These are phyloP conservation scores for Candida nitratophila DNA, from an alignment of 805 yeast species.

Conservation along the genomic window DNA sequence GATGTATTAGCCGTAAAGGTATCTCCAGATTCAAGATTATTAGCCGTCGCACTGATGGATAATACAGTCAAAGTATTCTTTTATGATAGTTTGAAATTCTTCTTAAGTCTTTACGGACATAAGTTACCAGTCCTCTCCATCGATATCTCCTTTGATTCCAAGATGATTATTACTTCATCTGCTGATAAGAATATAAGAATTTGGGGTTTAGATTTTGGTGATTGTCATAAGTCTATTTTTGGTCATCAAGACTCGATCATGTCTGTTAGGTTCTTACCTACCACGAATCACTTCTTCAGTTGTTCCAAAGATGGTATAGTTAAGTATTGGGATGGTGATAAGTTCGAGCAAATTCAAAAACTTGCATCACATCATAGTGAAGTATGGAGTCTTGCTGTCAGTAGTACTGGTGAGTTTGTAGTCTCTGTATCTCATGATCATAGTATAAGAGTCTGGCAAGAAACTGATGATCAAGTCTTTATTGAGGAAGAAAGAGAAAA, in stretches of 20 bases:
- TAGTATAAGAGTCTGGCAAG: constrained; percentile 87
- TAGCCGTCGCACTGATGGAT: constrained; percentile 83
- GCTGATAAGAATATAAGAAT: constrained; percentile 97
- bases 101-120: constrained; percentile 88
- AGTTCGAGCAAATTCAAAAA: constrained; percentile 89
- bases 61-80: constrained; percentile 95
- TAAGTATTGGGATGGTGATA: constrained; percentile 98
- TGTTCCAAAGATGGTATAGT: constrained; percentile 83
- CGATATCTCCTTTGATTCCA: constrained; percentile 86
- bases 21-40: constrained; percentile 68
- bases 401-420: constrained; percentile 61
- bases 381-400: constrained; percentile 87
- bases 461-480: constrained; percentile 92
- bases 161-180: constrained; percentile 82
- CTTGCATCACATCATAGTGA: constrained; percentile 84
- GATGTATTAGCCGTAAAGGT: constrained; percentile 75
- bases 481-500: constrained; percentile 94
- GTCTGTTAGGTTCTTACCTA: constrained; percentile 78
- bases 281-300: constrained; percentile 84
- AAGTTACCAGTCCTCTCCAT: constrained; percentile 90
- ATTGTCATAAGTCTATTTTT: constrained; percentile 92
- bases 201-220: constrained; percentile 99
- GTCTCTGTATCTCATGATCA: constrained; percentile 90
- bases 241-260: constrained; percentile 96
- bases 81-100: constrained; percentile 80